phyloP scores from a whole-genome alignment of 768 basidiomycete genomes.

The Hypsizygus marmoreus region DNA sequence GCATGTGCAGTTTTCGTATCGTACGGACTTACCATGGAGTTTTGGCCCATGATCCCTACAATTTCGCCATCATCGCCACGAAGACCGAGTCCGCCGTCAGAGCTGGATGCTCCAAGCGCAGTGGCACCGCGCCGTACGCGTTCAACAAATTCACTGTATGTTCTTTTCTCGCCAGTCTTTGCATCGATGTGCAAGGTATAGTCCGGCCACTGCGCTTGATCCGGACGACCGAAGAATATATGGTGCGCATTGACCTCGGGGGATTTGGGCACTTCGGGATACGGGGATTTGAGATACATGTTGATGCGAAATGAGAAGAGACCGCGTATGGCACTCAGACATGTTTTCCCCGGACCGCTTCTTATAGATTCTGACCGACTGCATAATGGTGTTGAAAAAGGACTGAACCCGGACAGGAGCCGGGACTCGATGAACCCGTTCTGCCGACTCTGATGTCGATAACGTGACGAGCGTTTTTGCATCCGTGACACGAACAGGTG shows the following conservation, averaged over 20 bases:
- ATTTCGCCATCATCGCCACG: conserved; percentile 50
- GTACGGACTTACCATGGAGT: conserved; percentile 55
- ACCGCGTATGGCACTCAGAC: conserved; percentile 5
- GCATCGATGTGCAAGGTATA: conserved; percentile 59
- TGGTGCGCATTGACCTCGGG: conserved; percentile 59
- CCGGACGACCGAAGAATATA: conserved; percentile 54
- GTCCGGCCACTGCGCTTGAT: conserved; percentile 57
- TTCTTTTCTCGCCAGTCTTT: conserved; percentile 45
- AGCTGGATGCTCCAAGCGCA: conserved; percentile 47
- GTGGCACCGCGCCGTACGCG: conserved; percentile 58
- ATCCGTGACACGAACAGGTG: background rate
- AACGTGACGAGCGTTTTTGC: background rate
- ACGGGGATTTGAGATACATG: conserved; percentile 63
- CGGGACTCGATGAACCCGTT: conserved; percentile 4
- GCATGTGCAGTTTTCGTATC: background rate
- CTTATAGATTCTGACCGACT: too few species aligned
- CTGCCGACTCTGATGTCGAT: conserved; percentile 4
- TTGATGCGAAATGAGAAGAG: background rate
- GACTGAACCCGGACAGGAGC: background rate
- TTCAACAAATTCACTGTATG: conserved; percentile 50
- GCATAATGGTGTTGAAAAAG: too few species aligned
- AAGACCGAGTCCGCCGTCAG: conserved; percentile 60
- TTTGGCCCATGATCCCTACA: conserved; percentile 70
- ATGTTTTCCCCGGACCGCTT: too few species aligned
- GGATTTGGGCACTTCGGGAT: conserved; percentile 49